Conservation (phyloP, 2,329 filamentous ascomycete genomes). For the Colletotrichum chrysophilum region DNA sequence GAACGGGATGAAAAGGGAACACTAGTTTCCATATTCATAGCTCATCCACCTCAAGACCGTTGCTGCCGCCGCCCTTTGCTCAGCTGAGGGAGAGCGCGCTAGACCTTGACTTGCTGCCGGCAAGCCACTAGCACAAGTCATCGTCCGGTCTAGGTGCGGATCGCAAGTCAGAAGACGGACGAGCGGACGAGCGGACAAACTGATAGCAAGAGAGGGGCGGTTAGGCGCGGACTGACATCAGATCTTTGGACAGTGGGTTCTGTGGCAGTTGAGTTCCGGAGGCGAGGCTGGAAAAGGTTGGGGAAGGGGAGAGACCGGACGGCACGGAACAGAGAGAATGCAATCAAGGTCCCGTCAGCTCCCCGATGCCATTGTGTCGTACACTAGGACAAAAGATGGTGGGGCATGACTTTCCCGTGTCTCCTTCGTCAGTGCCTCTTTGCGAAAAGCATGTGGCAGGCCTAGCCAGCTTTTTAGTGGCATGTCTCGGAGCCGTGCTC, state of each 20-base stretch:
- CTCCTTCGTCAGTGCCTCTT: neutral
- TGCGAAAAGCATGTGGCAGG: slow-evolving; percentile 15
- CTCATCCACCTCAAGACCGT: neutral
- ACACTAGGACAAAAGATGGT: neutral
- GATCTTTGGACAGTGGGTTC: neutral
- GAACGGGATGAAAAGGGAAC: neutral
- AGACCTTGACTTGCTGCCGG: neutral
- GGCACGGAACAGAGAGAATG: neutral
- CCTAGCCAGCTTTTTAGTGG: neutral
- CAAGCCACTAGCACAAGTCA: slow-evolving; percentile 15
- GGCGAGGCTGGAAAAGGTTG: neutral
- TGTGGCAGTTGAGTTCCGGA: neutral
- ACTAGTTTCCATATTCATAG: neutral
- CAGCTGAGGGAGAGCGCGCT: neutral
- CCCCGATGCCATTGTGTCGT: neutral
- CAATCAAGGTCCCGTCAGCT: neutral
- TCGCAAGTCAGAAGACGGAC: neutral
- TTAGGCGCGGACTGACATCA: neutral
- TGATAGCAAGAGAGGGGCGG: neutral
- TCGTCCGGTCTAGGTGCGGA: neutral
- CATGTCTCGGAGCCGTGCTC: neutral
- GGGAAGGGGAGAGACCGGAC: neutral
- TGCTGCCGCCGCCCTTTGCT: neutral
- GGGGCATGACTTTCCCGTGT: neutral
- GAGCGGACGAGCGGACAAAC: slow-evolving; percentile 1